Evolutionary conservation across 768 basidiomycete genomes (phyloP), one percentile per base, ranked within the genome.

Genomic region (Lepiota venenata): DNA sequence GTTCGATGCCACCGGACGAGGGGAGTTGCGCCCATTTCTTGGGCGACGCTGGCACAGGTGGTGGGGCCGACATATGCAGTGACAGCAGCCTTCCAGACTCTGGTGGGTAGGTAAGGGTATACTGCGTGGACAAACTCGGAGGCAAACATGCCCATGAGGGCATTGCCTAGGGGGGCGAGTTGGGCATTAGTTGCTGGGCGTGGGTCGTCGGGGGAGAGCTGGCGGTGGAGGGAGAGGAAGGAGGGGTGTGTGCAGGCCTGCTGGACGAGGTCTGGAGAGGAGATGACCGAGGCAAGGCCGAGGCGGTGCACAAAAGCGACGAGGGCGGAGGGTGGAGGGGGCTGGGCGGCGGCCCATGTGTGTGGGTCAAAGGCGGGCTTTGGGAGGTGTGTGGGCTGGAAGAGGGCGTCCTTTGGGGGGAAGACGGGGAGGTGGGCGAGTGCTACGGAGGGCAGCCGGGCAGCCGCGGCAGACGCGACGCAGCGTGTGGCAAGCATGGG

Each of bases 41-140:
- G 82, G 21, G 95, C 95, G 47, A 98, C 86, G 59, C 78, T 83
- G 38, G 90, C 84, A 63, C 91, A 93, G 4, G 88, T 86, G 59
- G 82, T 73, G 14, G 91, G 86, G 12, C 96, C 96, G 29, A 94
- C 95, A 68, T 92, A 91, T 50, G 93, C 91, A 39, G 91, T 93
- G 55, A 96, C 83, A 12, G 91, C 93, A 5, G 91, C 89, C 71
- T 97, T 95, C 61, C 92, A 72, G 20, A 93, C 93, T 51, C 91
- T 85, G 18, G 92, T 93, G 1, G 96, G 96, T 22, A 98, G 80
- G 64, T 95, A 87, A 0, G 96, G 96, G 68, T 88, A 98, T 42
- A 83, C 77, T 11, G 85, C 76, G 52, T 88, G 79, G 38, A 97
- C 72, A 65, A 87, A 84, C 71, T 98, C 95, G 2, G 91, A 71